Evolutionary conservation across 306 rosid species (phyloP).

Genomic region (Ochetophila trinervis): DNA sequence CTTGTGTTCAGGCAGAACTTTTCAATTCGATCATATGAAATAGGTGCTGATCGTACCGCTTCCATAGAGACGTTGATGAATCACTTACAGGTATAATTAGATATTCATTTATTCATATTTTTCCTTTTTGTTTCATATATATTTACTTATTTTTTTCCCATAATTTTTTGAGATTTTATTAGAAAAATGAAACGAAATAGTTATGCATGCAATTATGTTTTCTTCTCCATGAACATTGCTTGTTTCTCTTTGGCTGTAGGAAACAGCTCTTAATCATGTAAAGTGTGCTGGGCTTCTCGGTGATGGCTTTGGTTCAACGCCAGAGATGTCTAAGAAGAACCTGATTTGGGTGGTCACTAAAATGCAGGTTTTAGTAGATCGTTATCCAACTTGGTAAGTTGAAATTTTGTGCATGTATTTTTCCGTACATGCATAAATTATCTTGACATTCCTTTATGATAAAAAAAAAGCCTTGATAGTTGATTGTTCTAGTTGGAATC

Average conservation of each 20-base stretch:
- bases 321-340: constrained; percentile 91
- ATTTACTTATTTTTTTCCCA: neutral
- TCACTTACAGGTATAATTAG: constrained; percentile 78
- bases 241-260: constrained; percentile 48
- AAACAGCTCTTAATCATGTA: constrained; percentile 97
- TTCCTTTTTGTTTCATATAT: neutral
- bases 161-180: neutral
- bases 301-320: constrained; percentile 96
- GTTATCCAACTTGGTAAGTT: constrained; percentile 94
- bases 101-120: neutral
- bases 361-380: constrained; percentile 95
- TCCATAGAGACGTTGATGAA: constrained; percentile 96
- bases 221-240: too few species aligned
- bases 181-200: too few species aligned
- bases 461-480: neutral
- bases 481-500: neutral
- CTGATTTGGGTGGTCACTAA: constrained; percentile 96
- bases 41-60: constrained; percentile 99
- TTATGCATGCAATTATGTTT: too few species aligned
- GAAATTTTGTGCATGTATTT: constrained; percentile 2
- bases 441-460: constrained; percentile 13
- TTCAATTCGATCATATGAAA: constrained; percentile 96
- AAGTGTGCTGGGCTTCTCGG: constrained; percentile 89
- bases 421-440: neutral
- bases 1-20: constrained; percentile 85